Conservation (phyloP, 345 rosid species). For the Orychophragmus violaceus region DNA sequence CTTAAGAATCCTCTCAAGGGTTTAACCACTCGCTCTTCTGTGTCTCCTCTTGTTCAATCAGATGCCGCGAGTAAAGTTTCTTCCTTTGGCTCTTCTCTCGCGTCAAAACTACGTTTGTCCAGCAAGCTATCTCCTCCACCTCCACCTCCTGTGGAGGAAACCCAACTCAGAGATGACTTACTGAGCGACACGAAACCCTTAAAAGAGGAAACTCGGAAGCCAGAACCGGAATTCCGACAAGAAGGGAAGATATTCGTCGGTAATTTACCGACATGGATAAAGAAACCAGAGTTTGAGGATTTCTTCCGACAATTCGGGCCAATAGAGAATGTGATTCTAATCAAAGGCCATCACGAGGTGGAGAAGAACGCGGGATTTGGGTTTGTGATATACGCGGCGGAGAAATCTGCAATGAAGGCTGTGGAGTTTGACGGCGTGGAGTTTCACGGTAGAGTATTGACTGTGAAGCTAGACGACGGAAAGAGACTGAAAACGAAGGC, state of each 20-base stretch:
- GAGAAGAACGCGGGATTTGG: constrained; percentile 86
- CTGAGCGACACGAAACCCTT: neutral
- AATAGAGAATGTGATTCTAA: constrained; percentile 55
- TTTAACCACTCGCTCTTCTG: constrained; percentile 24
- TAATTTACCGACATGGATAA: constrained; percentile 81
- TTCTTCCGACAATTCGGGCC: constrained; percentile 90
- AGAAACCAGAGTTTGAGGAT: constrained; percentile 59
- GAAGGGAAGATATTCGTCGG: constrained; percentile 84
- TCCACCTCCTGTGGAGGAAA: constrained; percentile 17
- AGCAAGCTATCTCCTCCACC: constrained; percentile 57
- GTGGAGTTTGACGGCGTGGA: constrained; percentile 89
- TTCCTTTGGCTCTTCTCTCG: constrained; percentile 37
- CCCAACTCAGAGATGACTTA: neutral
- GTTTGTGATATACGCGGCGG: constrained; percentile 62
- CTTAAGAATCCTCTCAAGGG: constrained; percentile 57
- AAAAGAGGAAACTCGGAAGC: constrained; percentile 15
- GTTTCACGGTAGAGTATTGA: constrained; percentile 81
- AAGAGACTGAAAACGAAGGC: constrained; percentile 56
- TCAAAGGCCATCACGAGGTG: constrained; percentile 55
- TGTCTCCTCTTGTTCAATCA: constrained; percentile 14
- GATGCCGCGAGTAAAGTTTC: constrained; percentile 21
- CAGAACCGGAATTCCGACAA: constrained; percentile 49
- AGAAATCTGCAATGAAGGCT: constrained; percentile 66
- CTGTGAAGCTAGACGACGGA: constrained; percentile 90
- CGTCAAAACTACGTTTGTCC: constrained; percentile 65